phyloP scores from a whole-genome alignment of 1,139 yeast species.

The Pichia sp. region DNA sequence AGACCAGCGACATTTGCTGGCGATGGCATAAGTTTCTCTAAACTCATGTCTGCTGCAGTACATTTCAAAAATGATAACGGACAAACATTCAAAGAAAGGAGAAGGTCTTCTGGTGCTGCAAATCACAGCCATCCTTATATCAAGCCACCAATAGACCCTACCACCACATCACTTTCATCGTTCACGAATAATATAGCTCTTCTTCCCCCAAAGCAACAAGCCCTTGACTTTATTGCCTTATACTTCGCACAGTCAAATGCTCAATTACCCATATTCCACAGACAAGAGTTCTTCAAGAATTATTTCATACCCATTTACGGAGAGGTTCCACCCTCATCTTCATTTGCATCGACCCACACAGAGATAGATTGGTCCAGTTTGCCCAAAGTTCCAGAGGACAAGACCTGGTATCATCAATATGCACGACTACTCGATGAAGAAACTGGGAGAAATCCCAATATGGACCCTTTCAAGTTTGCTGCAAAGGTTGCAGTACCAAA shows the following conservation, averaged over 20 bases:
- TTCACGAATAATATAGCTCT: conserved; percentile 17
- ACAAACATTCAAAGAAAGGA: conserved; percentile 7
- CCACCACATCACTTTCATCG: conserved; percentile 15
- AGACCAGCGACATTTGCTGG: conserved; percentile 9
- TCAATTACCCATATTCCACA: conserved; percentile 73
- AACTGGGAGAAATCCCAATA: conserved; percentile 25
- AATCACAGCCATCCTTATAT: conserved; percentile 8
- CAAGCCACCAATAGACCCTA: conserved; percentile 23
- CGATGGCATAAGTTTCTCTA: conserved; percentile 53
- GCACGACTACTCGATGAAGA: conserved; percentile 27
- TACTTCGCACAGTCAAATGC: conserved; percentile 77
- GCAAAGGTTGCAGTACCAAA: conserved; percentile 40
- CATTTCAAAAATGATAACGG: conserved; percentile 37
- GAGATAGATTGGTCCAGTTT: conserved; percentile 34
- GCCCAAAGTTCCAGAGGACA: conserved; percentile 24
- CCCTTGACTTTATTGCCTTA: conserved; percentile 56
- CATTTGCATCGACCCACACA: conserved; percentile 58
- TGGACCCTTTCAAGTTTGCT: conserved; percentile 29
- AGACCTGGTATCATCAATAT: conserved; percentile 41
- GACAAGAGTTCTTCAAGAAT: conserved; percentile 61
- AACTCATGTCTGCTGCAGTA: conserved; percentile 68
- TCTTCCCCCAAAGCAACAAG: conserved; percentile 66
- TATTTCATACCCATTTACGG: conserved; percentile 81
- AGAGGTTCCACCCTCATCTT: conserved; percentile 42
- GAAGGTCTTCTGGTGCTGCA: conserved; percentile 1